Base-by-base conservation (phyloP, 176 grass and related monocot species). In the Raddia distichophylla region DNA sequence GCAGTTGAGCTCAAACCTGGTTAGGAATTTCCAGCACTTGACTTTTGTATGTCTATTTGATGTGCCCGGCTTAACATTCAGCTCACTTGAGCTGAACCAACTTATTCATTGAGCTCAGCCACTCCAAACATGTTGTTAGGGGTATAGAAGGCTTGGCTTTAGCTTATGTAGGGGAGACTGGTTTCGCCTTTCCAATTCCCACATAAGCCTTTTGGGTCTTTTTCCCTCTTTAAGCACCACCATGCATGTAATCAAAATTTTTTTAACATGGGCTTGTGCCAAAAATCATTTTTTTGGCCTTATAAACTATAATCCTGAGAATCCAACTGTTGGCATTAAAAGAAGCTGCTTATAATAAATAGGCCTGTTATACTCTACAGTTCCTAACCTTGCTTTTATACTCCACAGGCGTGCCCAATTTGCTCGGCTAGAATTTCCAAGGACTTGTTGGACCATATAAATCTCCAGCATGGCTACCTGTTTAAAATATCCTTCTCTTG, bases 371-470 rank as follows among this genome's bases (percentile, higher is more conserved):
- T 54, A 74, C 73, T 53, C 47, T 49, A 16, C 19, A 82, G 67
- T 45, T 64, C 33, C 46, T 63, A 63, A 73, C 33, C 37, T 34
- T 19, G 22, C 14, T 67, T 83, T 44, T 54, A 58, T 75, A 84
- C 50, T 84, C 7, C 3, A 20, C 73, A 90, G 88, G 77, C 78
- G 67, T 90, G 88, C 78, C 87, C 88, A 20, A 40, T 90, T 85
- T 90, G 88, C 51, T 86, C 65, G 1, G 65, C 68, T 70, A 82
- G 84, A 64, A 68, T 89, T 71, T 76, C 54, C 3, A 86, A 79
- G 60, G 84, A 86, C 46, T 82, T 90, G 68, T 73, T 87, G 84
- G 85, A 87, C 80, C 89, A 90, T 56, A 80, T 87, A 42, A 80
- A 75, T 33, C 73, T 80, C 52, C 84, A 91, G 65, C 84, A 91